A percentile compares a stretch with the other conserved stretches of the same genome.
Evolutionary conservation across 176 grass and related monocot genomes (phyloP).

Genomic region (sorghum (Sorghum bicolor)): DNA sequence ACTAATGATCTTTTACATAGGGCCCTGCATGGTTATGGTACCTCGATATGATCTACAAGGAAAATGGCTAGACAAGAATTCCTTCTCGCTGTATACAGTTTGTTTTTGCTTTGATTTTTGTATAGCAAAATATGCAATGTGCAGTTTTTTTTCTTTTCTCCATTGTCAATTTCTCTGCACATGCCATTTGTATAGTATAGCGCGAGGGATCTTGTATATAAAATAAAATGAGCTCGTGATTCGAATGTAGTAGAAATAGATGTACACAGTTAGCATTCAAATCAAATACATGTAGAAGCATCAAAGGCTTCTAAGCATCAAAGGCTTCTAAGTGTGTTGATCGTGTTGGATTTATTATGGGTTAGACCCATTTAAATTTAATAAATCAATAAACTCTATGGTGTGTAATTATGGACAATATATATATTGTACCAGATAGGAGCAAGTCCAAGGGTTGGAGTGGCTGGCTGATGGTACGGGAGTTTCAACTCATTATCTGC

Average conservation of each 20-base stretch:
- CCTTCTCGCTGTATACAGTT: not conserved
- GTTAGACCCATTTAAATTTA: no score
- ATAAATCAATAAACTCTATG: no score
- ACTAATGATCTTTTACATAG: slow-evolving; percentile 22
- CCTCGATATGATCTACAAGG: not conserved
- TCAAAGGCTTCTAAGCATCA: not conserved
- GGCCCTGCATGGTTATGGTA: not conserved
- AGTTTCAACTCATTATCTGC: no score
- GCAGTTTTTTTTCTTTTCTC: not conserved
- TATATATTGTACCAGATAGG: no score
- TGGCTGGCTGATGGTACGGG: no score
- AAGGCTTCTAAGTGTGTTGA: not conserved
- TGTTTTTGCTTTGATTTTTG: not conserved
- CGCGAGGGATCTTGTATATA: slow-evolving; percentile 31
- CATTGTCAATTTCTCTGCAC: not conserved
- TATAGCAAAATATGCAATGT: slow-evolving; percentile 17
- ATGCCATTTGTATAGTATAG: slow-evolving; percentile 20
- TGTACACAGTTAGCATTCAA: not conserved
- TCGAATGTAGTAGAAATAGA: not conserved
- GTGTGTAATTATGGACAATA: no score
- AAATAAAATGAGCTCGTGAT: slow-evolving; percentile 33
- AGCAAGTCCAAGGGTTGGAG: no score
- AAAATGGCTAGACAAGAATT: slow-evolving; percentile 26
- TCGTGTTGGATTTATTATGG: no score
- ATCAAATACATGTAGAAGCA: slow-evolving; percentile 2